Evolutionary conservation across 441 rosid species (phyloP).

Genomic region (Capsella rubella): DNA sequence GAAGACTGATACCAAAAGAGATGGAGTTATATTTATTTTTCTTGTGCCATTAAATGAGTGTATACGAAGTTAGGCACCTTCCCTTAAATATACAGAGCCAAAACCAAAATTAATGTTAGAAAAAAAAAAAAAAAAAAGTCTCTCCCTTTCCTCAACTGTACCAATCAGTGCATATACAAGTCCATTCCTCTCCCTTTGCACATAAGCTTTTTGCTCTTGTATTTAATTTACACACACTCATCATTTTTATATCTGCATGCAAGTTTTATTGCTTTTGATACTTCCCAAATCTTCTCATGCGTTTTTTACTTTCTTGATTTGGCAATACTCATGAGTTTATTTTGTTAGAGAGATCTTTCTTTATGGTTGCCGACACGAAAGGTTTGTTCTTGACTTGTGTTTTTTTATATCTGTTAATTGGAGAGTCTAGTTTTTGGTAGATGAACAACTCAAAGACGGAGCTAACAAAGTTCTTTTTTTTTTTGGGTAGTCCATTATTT

Average conservation of each 20-base stretch:
- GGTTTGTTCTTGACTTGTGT: slow-evolving; percentile 45
- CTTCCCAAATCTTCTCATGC: slow-evolving; percentile 14
- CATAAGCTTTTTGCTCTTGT: slow-evolving; percentile 5
- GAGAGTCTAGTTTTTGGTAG: slow-evolving; percentile 36
- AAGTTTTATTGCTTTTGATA: slow-evolving; percentile 24
- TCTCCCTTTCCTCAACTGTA: slow-evolving; percentile 41
- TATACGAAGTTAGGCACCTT: slow-evolving; percentile 44
- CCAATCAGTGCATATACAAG: slow-evolving; percentile 40
- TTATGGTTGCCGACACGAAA: slow-evolving; percentile 45
- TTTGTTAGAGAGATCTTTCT: not conserved
- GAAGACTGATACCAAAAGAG: not conserved
- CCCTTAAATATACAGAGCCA: slow-evolving; percentile 18
- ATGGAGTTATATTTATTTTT: not conserved
- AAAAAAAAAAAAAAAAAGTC: not conserved
- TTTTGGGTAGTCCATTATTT: slow-evolving; percentile 9
- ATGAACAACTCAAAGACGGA: slow-evolving; percentile 49
- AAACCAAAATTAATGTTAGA: not conserved
- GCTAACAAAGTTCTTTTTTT: slow-evolving; percentile 40
- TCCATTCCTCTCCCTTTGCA: slow-evolving; percentile 31
- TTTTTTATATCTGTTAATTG: not conserved
- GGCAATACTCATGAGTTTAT: slow-evolving; percentile 38
- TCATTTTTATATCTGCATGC: slow-evolving; percentile 33
- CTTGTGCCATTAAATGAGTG: slow-evolving; percentile 40
- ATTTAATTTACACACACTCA: slow-evolving; percentile 13
- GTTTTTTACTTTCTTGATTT: slow-evolving; percentile 36